Evolutionary conservation across 1,284 basidiomycete genomes (phyloP).

Genomic region (Cutaneotrichosporon spelunceum): DNA sequence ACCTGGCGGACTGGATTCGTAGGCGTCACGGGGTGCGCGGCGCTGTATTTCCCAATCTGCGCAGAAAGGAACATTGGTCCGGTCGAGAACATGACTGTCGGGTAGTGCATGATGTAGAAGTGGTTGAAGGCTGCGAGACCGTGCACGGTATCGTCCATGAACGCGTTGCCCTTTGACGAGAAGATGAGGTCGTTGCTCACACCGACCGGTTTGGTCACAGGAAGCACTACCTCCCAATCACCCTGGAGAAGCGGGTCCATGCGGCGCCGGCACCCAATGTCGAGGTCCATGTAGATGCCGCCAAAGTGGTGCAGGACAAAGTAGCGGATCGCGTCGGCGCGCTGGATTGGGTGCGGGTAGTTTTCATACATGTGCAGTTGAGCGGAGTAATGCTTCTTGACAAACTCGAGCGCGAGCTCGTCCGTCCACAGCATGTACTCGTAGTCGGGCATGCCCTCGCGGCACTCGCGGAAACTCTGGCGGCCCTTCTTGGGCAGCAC

Average conservation of each 20-base stretch:
- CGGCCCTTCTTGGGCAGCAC: constrained; percentile 80
- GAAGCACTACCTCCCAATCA: constrained; percentile 79
- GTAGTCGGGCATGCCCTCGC: constrained; percentile 89
- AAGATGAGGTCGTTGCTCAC: constrained; percentile 98
- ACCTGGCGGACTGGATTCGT: constrained; percentile 63
- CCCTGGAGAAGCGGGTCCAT: constrained; percentile 78
- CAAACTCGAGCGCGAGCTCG: constrained; percentile 80
- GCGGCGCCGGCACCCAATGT: constrained; percentile 89
- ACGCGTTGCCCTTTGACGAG: constrained; percentile 76
- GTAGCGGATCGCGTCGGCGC: constrained; percentile 96
- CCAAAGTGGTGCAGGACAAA: constrained; percentile 95
- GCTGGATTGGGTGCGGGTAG: constrained; percentile 91
- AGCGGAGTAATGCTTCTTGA: constrained; percentile 82
- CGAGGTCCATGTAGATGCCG: constrained; percentile 93
- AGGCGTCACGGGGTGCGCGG: constrained; percentile 63
- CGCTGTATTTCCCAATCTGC: constrained; percentile 76
- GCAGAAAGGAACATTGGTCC: constrained; percentile 90
- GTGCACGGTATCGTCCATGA: constrained; percentile 90
- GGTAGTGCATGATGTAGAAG: constrained; percentile 89
- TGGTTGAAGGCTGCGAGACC: constrained; percentile 91
- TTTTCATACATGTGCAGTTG: constrained; percentile 88
- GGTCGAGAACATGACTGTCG: constrained; percentile 99
- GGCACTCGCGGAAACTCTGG: constrained; percentile 70
- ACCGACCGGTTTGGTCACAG: constrained; percentile 93
- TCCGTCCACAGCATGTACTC: constrained; percentile 99